Conservation (phyloP, 2,329 filamentous ascomycete genomes). For the Lecanicillium sp. region DNA sequence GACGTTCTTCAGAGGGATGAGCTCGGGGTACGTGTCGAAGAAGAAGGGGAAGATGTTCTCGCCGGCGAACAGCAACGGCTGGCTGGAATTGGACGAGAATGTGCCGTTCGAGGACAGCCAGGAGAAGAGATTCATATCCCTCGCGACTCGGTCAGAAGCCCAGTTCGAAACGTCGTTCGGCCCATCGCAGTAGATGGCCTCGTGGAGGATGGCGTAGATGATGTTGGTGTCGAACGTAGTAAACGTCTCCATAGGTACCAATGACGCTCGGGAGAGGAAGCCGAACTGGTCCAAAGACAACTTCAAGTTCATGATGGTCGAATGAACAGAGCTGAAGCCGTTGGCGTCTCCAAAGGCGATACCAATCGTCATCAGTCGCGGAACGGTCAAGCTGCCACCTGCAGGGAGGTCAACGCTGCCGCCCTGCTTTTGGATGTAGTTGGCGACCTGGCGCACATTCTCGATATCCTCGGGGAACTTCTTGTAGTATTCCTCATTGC, state of each 20-base stretch:
- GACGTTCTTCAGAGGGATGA: constrained; percentile 56
- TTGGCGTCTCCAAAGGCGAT: constrained; percentile 72
- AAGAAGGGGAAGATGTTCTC: constrained; percentile 88
- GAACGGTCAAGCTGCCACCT: constrained; percentile 65
- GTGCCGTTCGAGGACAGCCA: constrained; percentile 37
- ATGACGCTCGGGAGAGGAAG: constrained; percentile 64
- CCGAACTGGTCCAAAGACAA: constrained; percentile 69
- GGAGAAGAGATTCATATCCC: constrained; percentile 34
- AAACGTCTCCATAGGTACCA: constrained; percentile 61
- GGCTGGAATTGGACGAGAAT: constrained; percentile 19
- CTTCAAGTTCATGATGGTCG: constrained; percentile 60
- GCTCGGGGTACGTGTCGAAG: constrained; percentile 75
- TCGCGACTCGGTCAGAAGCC: constrained; percentile 61
- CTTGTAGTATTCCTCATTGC: constrained; percentile 71
- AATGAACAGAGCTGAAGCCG: constrained; percentile 65
- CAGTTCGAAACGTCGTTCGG: constrained; percentile 58
- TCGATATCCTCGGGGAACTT: constrained; percentile 79
- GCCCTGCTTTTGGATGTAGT: constrained; percentile 53
- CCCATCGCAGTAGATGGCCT: constrained; percentile 75
- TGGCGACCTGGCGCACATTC: constrained; percentile 59
- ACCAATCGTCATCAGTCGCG: constrained; percentile 70
- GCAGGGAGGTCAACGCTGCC: constrained; percentile 56
- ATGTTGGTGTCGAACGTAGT: constrained; percentile 67
- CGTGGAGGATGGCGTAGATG: constrained; percentile 81
- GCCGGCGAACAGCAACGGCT: constrained; percentile 71